phyloP scores from a whole-genome alignment of 2,329 filamentous ascomycete species.

The Trichoderma koningiopsis region DNA sequence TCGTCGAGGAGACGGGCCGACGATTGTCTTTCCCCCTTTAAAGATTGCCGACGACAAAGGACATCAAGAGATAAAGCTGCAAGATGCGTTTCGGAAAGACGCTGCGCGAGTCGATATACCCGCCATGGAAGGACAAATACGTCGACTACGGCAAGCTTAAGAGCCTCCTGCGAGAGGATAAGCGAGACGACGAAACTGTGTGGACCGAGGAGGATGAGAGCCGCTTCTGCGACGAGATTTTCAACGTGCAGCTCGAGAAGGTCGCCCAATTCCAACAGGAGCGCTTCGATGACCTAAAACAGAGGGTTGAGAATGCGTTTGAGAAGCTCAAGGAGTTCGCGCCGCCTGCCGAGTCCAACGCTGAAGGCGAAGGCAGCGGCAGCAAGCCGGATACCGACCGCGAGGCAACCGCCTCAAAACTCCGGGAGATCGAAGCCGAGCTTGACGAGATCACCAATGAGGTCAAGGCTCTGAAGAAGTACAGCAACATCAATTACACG shows the following conservation, averaged over 20 bases:
- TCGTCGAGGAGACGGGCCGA: not conserved
- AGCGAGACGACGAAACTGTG: slow-evolving; percentile 59
- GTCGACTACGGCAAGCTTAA: slow-evolving; percentile 96
- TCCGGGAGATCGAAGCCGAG: slow-evolving; percentile 75
- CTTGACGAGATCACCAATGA: slow-evolving; percentile 87
- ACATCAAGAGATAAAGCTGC: not conserved
- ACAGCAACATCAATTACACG: slow-evolving; percentile 95
- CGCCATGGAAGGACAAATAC: slow-evolving; percentile 90
- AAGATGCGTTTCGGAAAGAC: slow-evolving; percentile 92
- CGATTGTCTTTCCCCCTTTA: not conserved
- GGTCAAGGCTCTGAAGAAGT: slow-evolving; percentile 90
- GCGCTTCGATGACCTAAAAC: slow-evolving; percentile 63
- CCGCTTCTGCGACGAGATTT: slow-evolving; percentile 89
- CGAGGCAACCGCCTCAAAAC: slow-evolving; percentile 52
- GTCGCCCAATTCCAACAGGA: slow-evolving; percentile 86
- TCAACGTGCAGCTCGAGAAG: slow-evolving; percentile 94
- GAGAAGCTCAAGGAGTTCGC: slow-evolving; percentile 80
- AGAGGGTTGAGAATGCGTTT: slow-evolving; percentile 57
- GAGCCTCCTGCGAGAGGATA: slow-evolving; percentile 78
- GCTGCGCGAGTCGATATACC: slow-evolving; percentile 75
- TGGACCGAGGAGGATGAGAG: slow-evolving; percentile 97
- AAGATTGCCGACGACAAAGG: not conserved
- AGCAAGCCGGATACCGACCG: slow-evolving; percentile 45
- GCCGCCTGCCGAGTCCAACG: slow-evolving; percentile 40
- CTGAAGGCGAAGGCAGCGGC: slow-evolving; percentile 41